Percentiles rank a stretch among this genome's conserved stretches.
Conservation (phyloP, 1,284 basidiomycete species). For the Fomitopsis pinicola region DNA sequence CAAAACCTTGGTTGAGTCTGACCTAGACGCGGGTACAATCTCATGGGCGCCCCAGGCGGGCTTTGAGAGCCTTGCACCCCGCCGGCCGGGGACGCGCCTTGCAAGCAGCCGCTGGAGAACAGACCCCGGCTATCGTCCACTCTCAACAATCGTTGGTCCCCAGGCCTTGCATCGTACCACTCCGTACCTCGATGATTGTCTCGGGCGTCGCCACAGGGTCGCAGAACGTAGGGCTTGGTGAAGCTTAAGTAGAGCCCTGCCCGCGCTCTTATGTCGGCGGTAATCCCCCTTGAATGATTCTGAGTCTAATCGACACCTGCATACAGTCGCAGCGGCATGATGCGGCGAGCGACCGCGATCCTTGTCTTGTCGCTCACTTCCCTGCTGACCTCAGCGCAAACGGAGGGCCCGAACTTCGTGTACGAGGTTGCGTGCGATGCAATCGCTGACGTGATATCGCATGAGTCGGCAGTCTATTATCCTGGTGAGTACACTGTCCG, state of each 20-base stretch:
- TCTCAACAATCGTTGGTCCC: neutral
- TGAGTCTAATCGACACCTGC: neutral
- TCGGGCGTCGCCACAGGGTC: neutral
- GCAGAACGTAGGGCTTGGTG: neutral
- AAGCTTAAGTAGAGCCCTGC: neutral
- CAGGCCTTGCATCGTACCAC: neutral
- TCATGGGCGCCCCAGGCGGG: neutral
- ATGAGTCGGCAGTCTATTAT: neutral
- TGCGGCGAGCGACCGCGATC: neutral
- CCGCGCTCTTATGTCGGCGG: neutral
- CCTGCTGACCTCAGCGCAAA: neutral
- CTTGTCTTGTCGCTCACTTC: neutral
- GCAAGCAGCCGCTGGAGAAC: neutral
- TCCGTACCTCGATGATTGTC: neutral
- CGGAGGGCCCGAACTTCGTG: neutral
- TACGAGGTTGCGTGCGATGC: constrained; percentile 1
- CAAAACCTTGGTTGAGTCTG: neutral
- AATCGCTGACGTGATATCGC: neutral
- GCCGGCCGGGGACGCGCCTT: neutral
- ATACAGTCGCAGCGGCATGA: neutral
- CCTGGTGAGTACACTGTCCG: neutral
- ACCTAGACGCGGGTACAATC: neutral
- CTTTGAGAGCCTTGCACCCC: neutral
- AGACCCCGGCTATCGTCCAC: neutral
- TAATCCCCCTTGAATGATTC: neutral